Base-by-base conservation (phyloP, 257 asterid species). In the Anisodus acutangulus region DNA sequence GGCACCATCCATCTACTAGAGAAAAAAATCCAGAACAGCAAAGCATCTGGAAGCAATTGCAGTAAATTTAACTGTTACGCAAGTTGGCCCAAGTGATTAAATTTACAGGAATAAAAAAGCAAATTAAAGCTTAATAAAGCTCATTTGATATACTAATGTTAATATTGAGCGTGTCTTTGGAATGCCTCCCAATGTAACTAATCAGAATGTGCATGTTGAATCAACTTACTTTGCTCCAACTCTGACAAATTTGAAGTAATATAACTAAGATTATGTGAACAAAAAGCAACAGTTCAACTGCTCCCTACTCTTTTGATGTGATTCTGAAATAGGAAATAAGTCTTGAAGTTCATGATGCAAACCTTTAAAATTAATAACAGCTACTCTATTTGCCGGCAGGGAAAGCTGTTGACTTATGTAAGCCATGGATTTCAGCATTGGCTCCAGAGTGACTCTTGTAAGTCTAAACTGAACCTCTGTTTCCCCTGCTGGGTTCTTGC, bases 391-490 rank as follows among this genome's bases (percentile, higher is more conserved):
- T 84, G 94, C 93, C 43, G 98, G 91, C 78, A 89, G 63, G 60
- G 90, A 91, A 69, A 94, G 95, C 85, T 94, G 95, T 85, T 91
- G 94, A 86, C 92, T 94, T 86, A 92, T 94, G 89, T 87, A 88
- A 69, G 93, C 85, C 98, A 94, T 92, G 86, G 98, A 94, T 88
- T 88, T 94, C 89, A 94, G 84, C 98, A 94, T 92, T 80, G 98
- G 95, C 90, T 92, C 95, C 84, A 94, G 89, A 10, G 95, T 91
- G 87, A 86, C 87, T 88, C 91, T 91, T 84, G 94, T 92, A 85
- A 94, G 93, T 83, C 94, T 90, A 91, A 92, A 91, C 80, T 94
- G 95, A 87, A 92, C 95, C 83, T 91, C 93, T 58, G 91, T 86
- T 90, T 92, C 98, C 84, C 94, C 93, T 69, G 92, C 86, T 70